A percentile compares a stretch with the other conserved stretches of the same genome.
Evolutionary conservation across 164 flowering plant species (phyloP).

Genomic region (Magnolia sinica): DNA sequence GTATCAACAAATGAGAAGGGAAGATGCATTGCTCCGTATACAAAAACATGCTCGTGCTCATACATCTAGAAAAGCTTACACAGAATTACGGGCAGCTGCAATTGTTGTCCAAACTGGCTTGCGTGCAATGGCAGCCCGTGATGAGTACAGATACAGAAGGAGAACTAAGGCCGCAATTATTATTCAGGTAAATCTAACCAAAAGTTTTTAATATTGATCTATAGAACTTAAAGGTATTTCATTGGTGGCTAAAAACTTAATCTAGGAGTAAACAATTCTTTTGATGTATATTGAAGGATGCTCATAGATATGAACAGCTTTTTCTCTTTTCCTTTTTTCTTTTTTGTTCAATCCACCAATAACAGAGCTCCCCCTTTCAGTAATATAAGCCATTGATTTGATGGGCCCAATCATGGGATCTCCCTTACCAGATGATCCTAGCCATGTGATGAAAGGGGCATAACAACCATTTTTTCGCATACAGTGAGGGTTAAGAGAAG

Average conservation of each 20-base stretch:
- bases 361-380: too few relatives aligned
- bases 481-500: too few relatives aligned
- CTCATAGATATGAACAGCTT: too few relatives aligned
- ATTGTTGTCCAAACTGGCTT: conserved; percentile 62
- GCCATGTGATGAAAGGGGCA: too few relatives aligned
- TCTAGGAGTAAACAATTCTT: neutral
- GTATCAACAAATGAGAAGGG: conserved; percentile 60
- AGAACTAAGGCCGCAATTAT: conserved; percentile 61
- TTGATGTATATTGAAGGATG: too few relatives aligned
- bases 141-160: conserved; percentile 55
- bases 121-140: conserved; percentile 67
- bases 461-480: too few relatives aligned
- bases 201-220: neutral
- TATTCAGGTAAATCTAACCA: conserved; percentile 44
- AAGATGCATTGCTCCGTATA: conserved; percentile 60
- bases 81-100: conserved; percentile 44
- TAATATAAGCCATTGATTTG: too few relatives aligned
- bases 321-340: too few relatives aligned
- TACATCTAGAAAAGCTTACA: conserved; percentile 47
- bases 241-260: neutral
- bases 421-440: too few relatives aligned
- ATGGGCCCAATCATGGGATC: too few relatives aligned
- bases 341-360: too few relatives aligned
- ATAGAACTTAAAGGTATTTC: neutral
- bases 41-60: conserved; percentile 59